Evolutionary conservation across 2,329 filamentous ascomycete genomes (phyloP).

Genomic region (Fusarium robinianum): DNA sequence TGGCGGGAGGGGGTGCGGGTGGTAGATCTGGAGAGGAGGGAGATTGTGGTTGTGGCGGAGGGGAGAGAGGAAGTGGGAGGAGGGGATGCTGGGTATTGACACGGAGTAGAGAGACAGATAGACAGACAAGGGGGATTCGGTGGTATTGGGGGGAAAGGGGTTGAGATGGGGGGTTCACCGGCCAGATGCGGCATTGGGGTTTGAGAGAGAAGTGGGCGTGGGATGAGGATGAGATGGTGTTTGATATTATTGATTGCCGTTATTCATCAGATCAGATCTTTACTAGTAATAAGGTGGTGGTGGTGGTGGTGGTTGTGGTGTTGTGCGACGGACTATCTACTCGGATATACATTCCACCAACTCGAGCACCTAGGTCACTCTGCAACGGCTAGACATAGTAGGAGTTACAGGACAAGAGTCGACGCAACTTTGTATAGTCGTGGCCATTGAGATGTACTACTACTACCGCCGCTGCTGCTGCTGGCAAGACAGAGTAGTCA

Average conservation of each 20-base stretch:
- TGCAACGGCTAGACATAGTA: no score
- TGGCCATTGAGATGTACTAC: no score
- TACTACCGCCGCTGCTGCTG: no score
- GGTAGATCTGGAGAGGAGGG: conserved; percentile 38
- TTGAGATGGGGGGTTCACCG: background rate
- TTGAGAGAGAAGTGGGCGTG: conserved; percentile 26
- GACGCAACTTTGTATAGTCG: no score
- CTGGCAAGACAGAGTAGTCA: no score
- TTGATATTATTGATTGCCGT: conserved; percentile 1
- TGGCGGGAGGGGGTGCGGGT: conserved; percentile 40
- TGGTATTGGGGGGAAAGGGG: background rate
- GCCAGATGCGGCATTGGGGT: conserved; percentile 26
- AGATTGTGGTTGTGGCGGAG: conserved; percentile 27
- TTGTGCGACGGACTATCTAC: background rate
- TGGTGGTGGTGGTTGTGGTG: background rate
- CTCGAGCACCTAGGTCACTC: no score
- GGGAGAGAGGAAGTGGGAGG: conserved; percentile 25
- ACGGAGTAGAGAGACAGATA: background rate
- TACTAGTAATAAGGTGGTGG: no score
- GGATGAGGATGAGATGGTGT: no score
- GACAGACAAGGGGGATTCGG: background rate
- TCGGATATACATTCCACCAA: no score
- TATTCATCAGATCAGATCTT: background rate
- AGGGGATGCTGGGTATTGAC: background rate
- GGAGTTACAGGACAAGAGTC: no score